phyloP scores from a whole-genome alignment of 2,329 filamentous ascomycete species.

The Diatrype stigma region DNA sequence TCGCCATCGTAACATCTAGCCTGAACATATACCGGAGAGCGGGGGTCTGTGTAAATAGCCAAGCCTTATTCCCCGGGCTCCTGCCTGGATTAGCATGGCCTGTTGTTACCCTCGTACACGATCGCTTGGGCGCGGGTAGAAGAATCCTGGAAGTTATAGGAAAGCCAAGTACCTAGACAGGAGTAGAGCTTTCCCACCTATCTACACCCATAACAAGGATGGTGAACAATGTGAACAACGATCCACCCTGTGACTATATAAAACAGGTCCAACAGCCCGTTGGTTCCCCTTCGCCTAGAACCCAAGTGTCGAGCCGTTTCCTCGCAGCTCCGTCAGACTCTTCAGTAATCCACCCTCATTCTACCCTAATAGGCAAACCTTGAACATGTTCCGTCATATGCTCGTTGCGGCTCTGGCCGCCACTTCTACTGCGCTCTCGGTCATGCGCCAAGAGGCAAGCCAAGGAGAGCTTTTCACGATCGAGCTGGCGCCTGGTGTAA shows the following conservation, averaged over 20 bases:
- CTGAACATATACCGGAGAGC: conserved; percentile 6
- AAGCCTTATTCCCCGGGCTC: conserved; percentile 6
- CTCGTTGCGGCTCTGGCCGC: conserved; percentile 19
- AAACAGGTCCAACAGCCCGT: neutral
- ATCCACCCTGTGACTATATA: conserved; percentile 1
- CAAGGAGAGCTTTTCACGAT: conserved; percentile 32
- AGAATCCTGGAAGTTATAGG: neutral
- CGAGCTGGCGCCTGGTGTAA: conserved; percentile 64
- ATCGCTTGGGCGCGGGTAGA: neutral
- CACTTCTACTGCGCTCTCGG: conserved; percentile 15
- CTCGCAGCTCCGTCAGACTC: neutral
- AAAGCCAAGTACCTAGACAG: neutral
- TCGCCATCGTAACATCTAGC: conserved; percentile 1
- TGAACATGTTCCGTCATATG: conserved; percentile 16
- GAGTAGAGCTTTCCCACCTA: neutral
- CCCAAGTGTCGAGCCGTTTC: neutral
- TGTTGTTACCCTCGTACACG: conserved; percentile 5
- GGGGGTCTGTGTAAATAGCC: conserved; percentile 5
- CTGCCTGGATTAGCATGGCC: conserved; percentile 8
- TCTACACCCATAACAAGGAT: neutral
- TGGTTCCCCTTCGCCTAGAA: neutral
- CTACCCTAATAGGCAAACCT: neutral
- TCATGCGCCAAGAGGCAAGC: conserved; percentile 11
- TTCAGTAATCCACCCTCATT: neutral
- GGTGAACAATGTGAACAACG: neutral